Conservation (phyloP, 768 basidiomycete species). For the Steccherinum ochraceum region DNA sequence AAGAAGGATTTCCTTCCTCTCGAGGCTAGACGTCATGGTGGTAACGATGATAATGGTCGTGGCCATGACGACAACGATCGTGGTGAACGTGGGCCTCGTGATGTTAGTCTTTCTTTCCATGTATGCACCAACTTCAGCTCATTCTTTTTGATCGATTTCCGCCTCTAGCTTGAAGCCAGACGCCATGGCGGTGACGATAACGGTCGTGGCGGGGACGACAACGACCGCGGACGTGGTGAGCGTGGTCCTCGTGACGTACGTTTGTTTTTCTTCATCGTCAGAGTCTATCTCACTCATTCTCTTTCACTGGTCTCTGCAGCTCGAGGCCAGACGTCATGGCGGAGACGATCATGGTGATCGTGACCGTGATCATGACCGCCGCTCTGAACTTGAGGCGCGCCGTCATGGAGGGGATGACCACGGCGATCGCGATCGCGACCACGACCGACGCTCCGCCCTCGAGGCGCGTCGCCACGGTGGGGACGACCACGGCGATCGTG, state of each 20-base stretch:
- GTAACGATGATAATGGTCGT: too few species aligned
- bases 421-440: not conserved
- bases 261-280: too few species aligned
- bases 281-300: too few species aligned
- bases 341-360: too few species aligned
- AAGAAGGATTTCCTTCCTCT: not conserved
- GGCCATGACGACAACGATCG: not conserved
- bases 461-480: constrained; percentile 6
- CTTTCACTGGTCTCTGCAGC: too few species aligned
- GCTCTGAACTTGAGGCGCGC: not conserved
- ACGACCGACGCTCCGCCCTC: constrained; percentile 1
- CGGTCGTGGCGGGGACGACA: constrained; percentile 1
- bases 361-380: not conserved
- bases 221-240: constrained; percentile 1
- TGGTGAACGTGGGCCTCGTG: constrained; percentile 8
- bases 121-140: not conserved
- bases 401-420: not conserved
- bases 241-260: too few species aligned
- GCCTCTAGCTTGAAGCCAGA: constrained; percentile 1
- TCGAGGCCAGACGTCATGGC: constrained; percentile 8
- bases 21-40: constrained; percentile 4
- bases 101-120: constrained; percentile 2
- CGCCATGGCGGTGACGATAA: constrained; percentile 5
- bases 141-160: not conserved
- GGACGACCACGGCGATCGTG: constrained; percentile 1